Evolutionary conservation across 805 yeast species (phyloP), one percentile per base, ranked within the genome.

Genomic region (Teunomyces atbi): DNA sequence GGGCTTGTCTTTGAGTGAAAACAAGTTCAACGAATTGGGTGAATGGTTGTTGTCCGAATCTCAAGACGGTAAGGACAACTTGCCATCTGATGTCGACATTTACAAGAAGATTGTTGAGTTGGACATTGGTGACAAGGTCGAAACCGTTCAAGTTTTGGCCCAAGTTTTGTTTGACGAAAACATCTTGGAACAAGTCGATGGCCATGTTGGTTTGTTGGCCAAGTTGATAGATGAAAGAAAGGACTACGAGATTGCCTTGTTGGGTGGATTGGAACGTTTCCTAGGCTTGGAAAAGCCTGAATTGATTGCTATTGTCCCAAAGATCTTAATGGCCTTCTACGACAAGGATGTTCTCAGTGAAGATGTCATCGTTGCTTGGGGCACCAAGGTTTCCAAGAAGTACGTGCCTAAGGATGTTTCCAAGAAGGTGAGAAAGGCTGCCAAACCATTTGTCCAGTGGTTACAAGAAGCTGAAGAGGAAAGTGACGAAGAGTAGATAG

Each of bases 181-280:
- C 55, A 84, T 92, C 53, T 77, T 84, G 34, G 74, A 75, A 30
- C 87, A 92, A 68, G 74, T 94, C 51, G 79, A 76, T 32, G 79
- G 78, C 47, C 98, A 94, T 68, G 77, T 81, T 47, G 96, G 97
- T 45, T 77, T 94, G 60, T 79, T 94, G 63, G 78, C 78, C 54
- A 94, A 92, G 68, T 74, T 90, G 51, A 79, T 90, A 53, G 74
- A 82, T 39, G 67, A 81, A 44, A 60, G 66, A 26, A 74, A 74
- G 45, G 84, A 81, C 44, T 89, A 82, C 61, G 97, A 94, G 72
- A 86, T 82, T 71, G 89, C 96, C 8, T 81, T 94, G 57, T 77
- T 94, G 50, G 99, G 99, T 59, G 99, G 99, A 53, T 76, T 94
- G 56, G 99, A 94, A 76, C 85, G 98, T 65, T 82, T 88, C 64